A percentile compares a stretch with the other conserved stretches of the same genome.
phyloP scores from a whole-genome alignment of 2,329 filamentous ascomycete genomes.

The Talaromyces sp. region DNA sequence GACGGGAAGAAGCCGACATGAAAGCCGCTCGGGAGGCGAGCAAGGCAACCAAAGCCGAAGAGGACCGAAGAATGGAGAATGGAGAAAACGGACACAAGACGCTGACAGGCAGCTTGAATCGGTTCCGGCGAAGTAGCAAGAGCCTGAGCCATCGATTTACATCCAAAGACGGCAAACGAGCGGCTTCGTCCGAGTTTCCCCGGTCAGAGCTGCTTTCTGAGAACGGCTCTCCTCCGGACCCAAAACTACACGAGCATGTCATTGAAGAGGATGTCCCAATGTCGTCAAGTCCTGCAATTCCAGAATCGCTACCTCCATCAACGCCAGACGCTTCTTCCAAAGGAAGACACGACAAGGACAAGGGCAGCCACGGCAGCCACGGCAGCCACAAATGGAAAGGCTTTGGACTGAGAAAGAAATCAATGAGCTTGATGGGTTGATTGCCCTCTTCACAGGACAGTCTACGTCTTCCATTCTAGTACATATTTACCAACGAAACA shows the following conservation, averaged over 20 bases:
- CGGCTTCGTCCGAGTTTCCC: constrained; percentile 19
- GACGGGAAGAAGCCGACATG: constrained; percentile 55
- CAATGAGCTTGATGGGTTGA: constrained; percentile 30
- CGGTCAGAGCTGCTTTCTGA: constrained; percentile 6
- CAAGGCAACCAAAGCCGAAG: constrained; percentile 57
- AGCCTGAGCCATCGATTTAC: constrained; percentile 69
- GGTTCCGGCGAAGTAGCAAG: constrained; percentile 68
- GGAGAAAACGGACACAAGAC: constrained; percentile 21
- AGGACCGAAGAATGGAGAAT: constrained; percentile 28
- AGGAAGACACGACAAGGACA: constrained; percentile 11
- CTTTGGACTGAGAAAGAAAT: constrained; percentile 42
- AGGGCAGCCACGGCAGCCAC: constrained; percentile 16
- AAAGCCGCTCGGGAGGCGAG: constrained; percentile 62
- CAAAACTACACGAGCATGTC: constrained; percentile 10
- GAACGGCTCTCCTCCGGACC: constrained; percentile 4
- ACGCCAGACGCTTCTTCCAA: background rate
- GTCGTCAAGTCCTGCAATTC: background rate
- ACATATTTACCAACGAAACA: constrained; percentile 5
- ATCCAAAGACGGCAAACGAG: constrained; percentile 30
- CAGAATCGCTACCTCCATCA: background rate
- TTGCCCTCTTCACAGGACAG: background rate
- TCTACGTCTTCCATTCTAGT: constrained; percentile 7
- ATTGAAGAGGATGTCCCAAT: constrained; percentile 11
- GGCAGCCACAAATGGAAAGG: constrained; percentile 29
- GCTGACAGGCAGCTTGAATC: constrained; percentile 49